These are phyloP conservation scores for Monosporascus sp. DNA, from an alignment of 2,329 filamentous ascomycete genomes.

Conservation along the genomic window DNA sequence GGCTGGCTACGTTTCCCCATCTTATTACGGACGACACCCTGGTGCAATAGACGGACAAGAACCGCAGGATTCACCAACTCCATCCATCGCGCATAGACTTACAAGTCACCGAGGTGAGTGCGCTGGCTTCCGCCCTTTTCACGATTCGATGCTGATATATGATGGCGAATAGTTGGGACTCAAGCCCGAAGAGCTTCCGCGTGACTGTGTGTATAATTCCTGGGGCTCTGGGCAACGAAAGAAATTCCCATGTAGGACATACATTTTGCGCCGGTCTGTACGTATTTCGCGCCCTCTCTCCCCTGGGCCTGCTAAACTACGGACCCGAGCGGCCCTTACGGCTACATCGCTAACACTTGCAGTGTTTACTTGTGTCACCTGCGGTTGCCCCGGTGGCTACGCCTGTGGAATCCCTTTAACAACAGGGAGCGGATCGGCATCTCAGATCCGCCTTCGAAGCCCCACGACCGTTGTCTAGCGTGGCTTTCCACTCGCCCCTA, in stretches of 20 bases:
- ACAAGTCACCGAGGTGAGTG: background rate
- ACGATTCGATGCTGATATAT: too few relatives aligned
- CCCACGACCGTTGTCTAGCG: background rate
- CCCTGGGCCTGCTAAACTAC: too few relatives aligned
- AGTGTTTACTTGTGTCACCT: background rate
- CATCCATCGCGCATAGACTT: background rate
- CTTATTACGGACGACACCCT: background rate
- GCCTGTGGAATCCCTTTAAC: background rate
- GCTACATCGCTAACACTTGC: too few relatives aligned
- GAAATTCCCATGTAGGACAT: background rate
- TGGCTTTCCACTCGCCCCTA: background rate
- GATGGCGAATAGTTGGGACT: too few relatives aligned
- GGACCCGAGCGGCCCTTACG: too few relatives aligned
- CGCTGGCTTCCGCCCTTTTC: background rate
- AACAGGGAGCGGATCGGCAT: background rate
- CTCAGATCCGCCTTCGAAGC: background rate
- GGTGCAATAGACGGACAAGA: background rate
- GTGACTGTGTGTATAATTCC: too few relatives aligned
- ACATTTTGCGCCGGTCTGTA: too few relatives aligned
- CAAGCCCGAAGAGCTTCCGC: too few relatives aligned
- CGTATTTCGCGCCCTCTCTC: too few relatives aligned
- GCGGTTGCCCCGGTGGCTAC: background rate
- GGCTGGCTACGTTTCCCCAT: background rate
- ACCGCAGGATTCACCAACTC: background rate
- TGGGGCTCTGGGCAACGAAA: too few relatives aligned